Evolutionary conservation across 495 filamentous ascomycete genomes (phyloP).

Genomic region (Astrothelium macrocarpum): DNA sequence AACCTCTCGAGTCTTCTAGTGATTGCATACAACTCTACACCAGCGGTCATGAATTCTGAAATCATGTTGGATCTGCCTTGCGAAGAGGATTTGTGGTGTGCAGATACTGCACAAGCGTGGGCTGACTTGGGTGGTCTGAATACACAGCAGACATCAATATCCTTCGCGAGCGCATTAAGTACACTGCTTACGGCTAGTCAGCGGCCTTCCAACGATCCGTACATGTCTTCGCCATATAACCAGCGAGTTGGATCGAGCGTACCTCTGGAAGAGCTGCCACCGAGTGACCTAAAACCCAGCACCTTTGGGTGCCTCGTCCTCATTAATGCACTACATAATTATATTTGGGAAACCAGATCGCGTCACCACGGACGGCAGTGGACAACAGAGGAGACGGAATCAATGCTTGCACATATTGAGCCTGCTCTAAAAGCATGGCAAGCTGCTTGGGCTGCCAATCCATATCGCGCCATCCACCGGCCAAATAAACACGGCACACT

Average conservation of each 20-base stretch:
- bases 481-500: conserved; percentile 89
- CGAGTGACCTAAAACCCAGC: conserved; percentile 69
- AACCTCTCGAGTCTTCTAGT: conserved; percentile 83
- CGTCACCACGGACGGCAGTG: conserved; percentile 81
- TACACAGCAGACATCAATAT: conserved; percentile 53
- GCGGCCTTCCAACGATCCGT: conserved; percentile 33
- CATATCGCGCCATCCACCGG: conserved; percentile 75
- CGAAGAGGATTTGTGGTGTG: conserved; percentile 85
- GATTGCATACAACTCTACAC: conserved; percentile 84
- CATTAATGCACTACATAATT: conserved; percentile 94
- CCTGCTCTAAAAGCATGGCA: conserved; percentile 93
- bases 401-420: conserved; percentile 94
- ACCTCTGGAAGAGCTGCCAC: conserved; percentile 41
- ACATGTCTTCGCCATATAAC: conserved; percentile 38
- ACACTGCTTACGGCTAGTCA: conserved; percentile 72
- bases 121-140: conserved; percentile 60
- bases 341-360: conserved; percentile 96
- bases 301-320: conserved; percentile 89
- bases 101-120: conserved; percentile 71
- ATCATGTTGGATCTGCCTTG: conserved; percentile 85
- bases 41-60: conserved; percentile 88
- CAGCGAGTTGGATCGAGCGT: conserved; percentile 38
- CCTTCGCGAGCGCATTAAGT: conserved; percentile 69
- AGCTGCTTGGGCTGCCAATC: conserved; percentile 81
- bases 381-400: conserved; percentile 85